A percentile compares a stretch with the other conserved stretches of the same genome.
These are phyloP conservation scores for Diutina scorzettiae DNA, from an alignment of 1,139 yeast genomes.

Conservation along the genomic window DNA sequence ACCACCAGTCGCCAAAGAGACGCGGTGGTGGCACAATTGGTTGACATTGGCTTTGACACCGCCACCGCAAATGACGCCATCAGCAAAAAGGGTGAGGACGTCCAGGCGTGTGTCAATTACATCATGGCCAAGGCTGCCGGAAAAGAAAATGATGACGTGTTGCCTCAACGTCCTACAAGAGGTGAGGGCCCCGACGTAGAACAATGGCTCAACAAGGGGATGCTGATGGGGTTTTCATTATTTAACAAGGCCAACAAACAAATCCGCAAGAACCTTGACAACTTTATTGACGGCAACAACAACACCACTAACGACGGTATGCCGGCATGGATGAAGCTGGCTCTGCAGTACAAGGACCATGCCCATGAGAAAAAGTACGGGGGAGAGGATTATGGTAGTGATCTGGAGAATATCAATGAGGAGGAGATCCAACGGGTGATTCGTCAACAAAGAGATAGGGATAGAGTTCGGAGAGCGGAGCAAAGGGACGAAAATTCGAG, in stretches of 20 bases:
- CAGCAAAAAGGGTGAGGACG: slow-evolving; percentile 40
- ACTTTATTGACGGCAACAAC: slow-evolving; percentile 22
- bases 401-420: slow-evolving; percentile 31
- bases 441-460: slow-evolving; percentile 22
- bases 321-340: slow-evolving; percentile 77
- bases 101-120: slow-evolving; percentile 56
- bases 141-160: slow-evolving; percentile 16
- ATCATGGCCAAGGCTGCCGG: slow-evolving; percentile 34
- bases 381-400: slow-evolving; percentile 34
- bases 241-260: slow-evolving; percentile 52
- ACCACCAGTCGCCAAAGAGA: slow-evolving; percentile 19
- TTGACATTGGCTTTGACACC: slow-evolving; percentile 70
- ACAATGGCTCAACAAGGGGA: slow-evolving; percentile 41
- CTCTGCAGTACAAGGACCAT: slow-evolving; percentile 33
- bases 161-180: slow-evolving; percentile 43
- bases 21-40: slow-evolving; percentile 50
- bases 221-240: slow-evolving; percentile 30
- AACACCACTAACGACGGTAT: slow-evolving; percentile 16
- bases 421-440: slow-evolving; percentile 31
- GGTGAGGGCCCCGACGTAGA: slow-evolving; percentile 31
- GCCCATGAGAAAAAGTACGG: slow-evolving; percentile 25
- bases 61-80: slow-evolving; percentile 55
- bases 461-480: too few species aligned
- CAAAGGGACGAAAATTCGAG: too few species aligned
- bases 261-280: slow-evolving; percentile 53